phyloP scores from a whole-genome alignment of 129 eudicot species.

The Centaurea solstitialis region DNA sequence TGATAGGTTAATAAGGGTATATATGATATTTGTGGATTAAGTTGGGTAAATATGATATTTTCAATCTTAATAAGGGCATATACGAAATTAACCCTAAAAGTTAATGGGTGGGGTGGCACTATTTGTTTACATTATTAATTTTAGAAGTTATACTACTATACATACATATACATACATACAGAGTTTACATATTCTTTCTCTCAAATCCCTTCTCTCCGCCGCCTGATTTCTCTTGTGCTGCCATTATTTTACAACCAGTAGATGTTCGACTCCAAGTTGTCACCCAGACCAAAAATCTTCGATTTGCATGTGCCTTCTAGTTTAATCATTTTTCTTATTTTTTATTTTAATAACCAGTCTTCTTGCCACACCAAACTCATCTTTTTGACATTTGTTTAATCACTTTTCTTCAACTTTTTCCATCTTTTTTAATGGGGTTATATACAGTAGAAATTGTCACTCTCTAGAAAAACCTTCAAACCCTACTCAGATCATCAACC shows the following conservation, averaged over 20 bases:
- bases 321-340: not conserved
- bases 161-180: no score
- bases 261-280: not conserved
- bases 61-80: no score
- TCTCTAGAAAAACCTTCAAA: not conserved
- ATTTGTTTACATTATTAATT: no score
- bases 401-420: not conserved
- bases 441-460: not conserved
- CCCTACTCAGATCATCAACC: constrained; percentile 1
- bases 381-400: not conserved
- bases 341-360: not conserved
- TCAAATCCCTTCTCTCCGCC: not conserved
- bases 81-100: no score
- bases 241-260: not conserved
- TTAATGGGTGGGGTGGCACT: no score
- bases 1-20: no score
- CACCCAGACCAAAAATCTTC: not conserved
- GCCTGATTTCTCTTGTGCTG: not conserved
- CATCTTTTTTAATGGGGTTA: not conserved
- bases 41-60: no score
- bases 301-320: not conserved
- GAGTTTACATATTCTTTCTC: not conserved
- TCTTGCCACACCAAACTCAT: not conserved
- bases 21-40: no score
- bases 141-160: no score